A percentile compares a stretch with the other conserved stretches of the same genome.
Conservation (phyloP, 148 eudicot species). For the Spergularia marina region DNA sequence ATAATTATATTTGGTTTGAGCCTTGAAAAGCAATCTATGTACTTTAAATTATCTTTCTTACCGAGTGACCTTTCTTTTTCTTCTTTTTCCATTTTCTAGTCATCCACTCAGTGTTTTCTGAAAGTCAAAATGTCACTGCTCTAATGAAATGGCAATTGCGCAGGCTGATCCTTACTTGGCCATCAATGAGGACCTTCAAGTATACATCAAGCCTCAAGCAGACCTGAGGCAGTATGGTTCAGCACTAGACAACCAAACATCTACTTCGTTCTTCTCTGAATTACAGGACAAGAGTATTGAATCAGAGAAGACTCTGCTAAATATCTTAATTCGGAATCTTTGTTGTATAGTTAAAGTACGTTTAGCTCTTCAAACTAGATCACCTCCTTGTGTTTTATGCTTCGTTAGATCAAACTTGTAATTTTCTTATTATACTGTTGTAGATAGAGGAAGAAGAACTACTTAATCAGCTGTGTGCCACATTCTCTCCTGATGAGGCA, state of each 20-base stretch:
- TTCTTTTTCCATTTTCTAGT: too few species aligned
- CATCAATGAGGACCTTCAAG: conserved; percentile 74
- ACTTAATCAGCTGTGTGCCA: conserved; percentile 56
- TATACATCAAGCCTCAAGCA: conserved; percentile 55
- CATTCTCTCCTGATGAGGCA: conserved; percentile 73
- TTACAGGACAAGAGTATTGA: conserved; percentile 45
- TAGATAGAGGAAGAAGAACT: conserved; percentile 66
- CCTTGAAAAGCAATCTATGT: too few species aligned
- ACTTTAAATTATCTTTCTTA: too few species aligned
- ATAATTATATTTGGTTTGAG: too few species aligned
- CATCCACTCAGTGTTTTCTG: background rate
- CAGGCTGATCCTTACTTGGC: conserved; percentile 80
- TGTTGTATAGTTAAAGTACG: conserved; percentile 55
- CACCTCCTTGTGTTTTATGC: background rate
- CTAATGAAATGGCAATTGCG: background rate
- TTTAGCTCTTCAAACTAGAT: background rate
- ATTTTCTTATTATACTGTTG: conserved; percentile 19
- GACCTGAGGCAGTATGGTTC: conserved; percentile 56
- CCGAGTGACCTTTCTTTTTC: too few species aligned
- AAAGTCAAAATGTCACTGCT: background rate
- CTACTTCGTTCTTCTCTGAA: conserved; percentile 39
- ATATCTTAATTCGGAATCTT: conserved; percentile 49
- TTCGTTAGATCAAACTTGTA: background rate
- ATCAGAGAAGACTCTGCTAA: conserved; percentile 44
- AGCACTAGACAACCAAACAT: conserved; percentile 59